Evolutionary conservation across 805 yeast species (phyloP), one percentile per base, ranked within the genome.

Genomic region (Scheffersomyces stipitis): DNA sequence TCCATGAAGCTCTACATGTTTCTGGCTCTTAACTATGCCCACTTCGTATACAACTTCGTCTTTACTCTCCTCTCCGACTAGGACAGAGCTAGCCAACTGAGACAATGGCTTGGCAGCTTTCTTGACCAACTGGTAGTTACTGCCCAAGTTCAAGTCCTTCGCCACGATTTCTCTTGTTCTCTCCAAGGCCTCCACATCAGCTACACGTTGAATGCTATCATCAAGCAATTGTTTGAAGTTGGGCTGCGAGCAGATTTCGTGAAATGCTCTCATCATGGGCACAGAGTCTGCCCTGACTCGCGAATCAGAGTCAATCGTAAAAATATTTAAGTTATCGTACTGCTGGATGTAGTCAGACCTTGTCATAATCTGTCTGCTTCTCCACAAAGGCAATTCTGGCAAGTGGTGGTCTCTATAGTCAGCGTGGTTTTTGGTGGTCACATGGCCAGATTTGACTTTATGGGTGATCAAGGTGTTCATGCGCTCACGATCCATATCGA

Each of bases 261-360:
- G 78, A 55, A 86, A 86, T 4, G 91, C 95, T 47, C 90, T 73
- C 95, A 86, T 84, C 95, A 86, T 86, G 1, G 91, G 90, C 2
- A 84, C 83, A 6, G 87, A 80, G 56, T 86, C 95, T 0, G 95
- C 91, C 24, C 84, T 66, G 3, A 86, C 95, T 35, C 75, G 66
- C 0, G 87, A 79, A 39, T 76, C 73, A 0, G 86, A 77, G 59
- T 86, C 93, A 36, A 86, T 78, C 2, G 95, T 83, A 59, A 86
- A 86, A 18, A 86, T 76, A 56, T 86, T 86, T 46, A 86, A 62
- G 45, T 83, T 79, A 54, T 86, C 95, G 54, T 82, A 84, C 17
- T 56, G 64, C 49, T 85, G 86, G 40, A 86, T 86, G 52, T 76
- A 86, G 57, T 86, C 95, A 1, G 87, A 79, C 37, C 95, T 64